Percentiles rank a stretch among this genome's conserved stretches.
phyloP scores from a whole-genome alignment of 768 basidiomycete genomes.

The Boletus rex-veris region DNA sequence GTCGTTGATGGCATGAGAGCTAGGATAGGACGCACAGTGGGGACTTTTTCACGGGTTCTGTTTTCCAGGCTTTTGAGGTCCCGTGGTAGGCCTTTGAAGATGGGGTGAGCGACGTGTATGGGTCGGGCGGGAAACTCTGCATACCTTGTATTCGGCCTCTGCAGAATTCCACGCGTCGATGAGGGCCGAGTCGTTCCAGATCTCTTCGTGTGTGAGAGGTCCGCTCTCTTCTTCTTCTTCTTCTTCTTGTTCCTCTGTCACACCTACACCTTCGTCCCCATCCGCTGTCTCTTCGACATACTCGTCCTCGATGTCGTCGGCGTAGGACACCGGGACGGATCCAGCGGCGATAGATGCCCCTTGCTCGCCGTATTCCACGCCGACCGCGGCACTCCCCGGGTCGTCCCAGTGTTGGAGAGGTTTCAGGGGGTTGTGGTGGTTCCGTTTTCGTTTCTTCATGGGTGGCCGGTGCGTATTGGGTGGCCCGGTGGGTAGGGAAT shows the following conservation, averaged over 20 bases:
- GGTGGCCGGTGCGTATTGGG: constrained; percentile 30
- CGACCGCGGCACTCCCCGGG: constrained; percentile 24
- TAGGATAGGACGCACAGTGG: constrained; percentile 51
- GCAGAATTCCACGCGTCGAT: constrained; percentile 85
- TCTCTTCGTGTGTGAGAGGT: constrained; percentile 65
- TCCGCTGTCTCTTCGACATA: constrained; percentile 21
- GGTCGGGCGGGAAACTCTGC: neutral
- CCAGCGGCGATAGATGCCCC: neutral
- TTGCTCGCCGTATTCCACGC: constrained; percentile 34
- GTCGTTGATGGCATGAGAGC: neutral
- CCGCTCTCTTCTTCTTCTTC: constrained; percentile 50
- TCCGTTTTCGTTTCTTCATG: constrained; percentile 50
- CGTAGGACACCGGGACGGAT: neutral
- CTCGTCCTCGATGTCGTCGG: constrained; percentile 13
- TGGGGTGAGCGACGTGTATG: neutral
- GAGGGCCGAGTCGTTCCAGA: constrained; percentile 85
- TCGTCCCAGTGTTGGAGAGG: constrained; percentile 45
- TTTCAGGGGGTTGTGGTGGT: constrained; percentile 15
- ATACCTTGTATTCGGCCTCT: constrained; percentile 72
- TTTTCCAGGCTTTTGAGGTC: constrained; percentile 65
- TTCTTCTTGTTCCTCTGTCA: constrained; percentile 37
- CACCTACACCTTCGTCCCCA: constrained; percentile 25
- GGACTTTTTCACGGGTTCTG: constrained; percentile 64
- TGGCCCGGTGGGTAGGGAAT: neutral
- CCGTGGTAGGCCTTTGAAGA: constrained; percentile 57